Evolutionary conservation across 2,329 filamentous ascomycete genomes (phyloP), one percentile per base, ranked within the genome.

Genomic region (Cadophora malorum): DNA sequence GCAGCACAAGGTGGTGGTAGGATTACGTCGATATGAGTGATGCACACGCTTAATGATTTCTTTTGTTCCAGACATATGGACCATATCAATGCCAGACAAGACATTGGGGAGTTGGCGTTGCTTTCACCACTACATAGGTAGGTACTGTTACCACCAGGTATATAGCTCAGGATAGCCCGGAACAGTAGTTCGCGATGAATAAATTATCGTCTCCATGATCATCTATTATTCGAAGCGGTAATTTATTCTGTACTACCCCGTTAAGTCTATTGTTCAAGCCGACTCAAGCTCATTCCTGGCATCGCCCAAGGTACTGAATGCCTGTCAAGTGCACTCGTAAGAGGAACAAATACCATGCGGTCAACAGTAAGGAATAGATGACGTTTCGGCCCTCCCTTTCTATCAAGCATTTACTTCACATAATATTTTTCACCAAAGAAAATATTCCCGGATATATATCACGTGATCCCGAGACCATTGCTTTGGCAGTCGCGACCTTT

Each of bases 11-110:
- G 67, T 12, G 70, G 74, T 64, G 71, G 74, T 64, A 71, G 77
- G 68, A 74, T 78, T 41, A 78, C 77, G 71, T 77, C 76, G 71
- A 73, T 78, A 76, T 78, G 74, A 78, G 67, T 78, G 74, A 78
- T 69, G 69, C 63, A 59, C 70, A 74, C 61, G 71, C 63, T 67
- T 75, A 71, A 76, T 68, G 73, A 69, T 66, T 73, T 72, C 70
- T 53, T 71, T 74, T 68, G 56, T 59, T 33, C 28, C 23, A 60
- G 62, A 64, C 31, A 49, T 65, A 21, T 63, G 59, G 58, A 28
- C 38, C 31, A 60, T 16, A 12, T 50, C 41, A 21, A 12, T n/a
- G 52, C 53, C 31, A 58, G 28, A 28, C 28, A 16, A 49, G 64
- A n/a, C 47, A 25, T 38, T n/a, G 56, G 23, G 25, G 45, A 52